phyloP scores from a whole-genome alignment of 768 basidiomycete genomes.

The Mycena belliarum region DNA sequence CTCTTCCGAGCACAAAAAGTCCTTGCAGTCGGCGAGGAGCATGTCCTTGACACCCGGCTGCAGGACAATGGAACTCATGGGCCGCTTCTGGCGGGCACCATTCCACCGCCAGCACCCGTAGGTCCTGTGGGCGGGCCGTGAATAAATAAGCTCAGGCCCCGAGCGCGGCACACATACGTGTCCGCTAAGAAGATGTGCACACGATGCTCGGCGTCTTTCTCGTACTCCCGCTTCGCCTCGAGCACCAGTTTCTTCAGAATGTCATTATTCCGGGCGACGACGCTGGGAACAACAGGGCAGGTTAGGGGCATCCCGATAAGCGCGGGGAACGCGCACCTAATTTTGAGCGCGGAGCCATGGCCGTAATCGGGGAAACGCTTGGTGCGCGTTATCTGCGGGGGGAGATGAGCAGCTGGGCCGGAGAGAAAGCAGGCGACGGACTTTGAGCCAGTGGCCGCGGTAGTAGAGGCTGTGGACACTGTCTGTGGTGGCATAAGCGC shows the following conservation, averaged over 20 bases:
- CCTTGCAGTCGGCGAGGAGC: constrained; percentile 84
- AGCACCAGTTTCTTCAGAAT: constrained; percentile 85
- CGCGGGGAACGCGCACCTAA: constrained; percentile 53
- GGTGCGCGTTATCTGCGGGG: constrained; percentile 71
- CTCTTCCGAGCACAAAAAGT: constrained; percentile 81
- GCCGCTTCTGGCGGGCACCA: constrained; percentile 84
- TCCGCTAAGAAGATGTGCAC: constrained; percentile 90
- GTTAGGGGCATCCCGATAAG: constrained; percentile 20
- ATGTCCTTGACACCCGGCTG: constrained; percentile 91
- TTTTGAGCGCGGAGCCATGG: constrained; percentile 74
- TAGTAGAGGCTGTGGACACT: constrained; percentile 87
- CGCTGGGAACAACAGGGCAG: constrained; percentile 44
- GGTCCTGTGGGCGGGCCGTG: constrained; percentile 40
- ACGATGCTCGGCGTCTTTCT: constrained; percentile 88
- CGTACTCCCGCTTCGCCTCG: constrained; percentile 86
- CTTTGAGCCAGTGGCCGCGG: constrained; percentile 84
- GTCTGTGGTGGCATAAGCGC: constrained; percentile 45
- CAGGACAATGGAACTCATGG: constrained; percentile 90
- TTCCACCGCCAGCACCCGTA: constrained; percentile 87
- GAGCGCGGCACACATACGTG: constrained; percentile 56
- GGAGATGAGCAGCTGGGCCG: constrained; percentile 16
- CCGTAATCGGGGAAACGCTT: constrained; percentile 77
- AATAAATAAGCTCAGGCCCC: constrained; percentile 13
- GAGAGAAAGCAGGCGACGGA: constrained; percentile 32
- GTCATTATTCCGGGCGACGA: constrained; percentile 86